Conservation (phyloP, 257 asterid genomes). For the Ajuga chamaepitys region DNA sequence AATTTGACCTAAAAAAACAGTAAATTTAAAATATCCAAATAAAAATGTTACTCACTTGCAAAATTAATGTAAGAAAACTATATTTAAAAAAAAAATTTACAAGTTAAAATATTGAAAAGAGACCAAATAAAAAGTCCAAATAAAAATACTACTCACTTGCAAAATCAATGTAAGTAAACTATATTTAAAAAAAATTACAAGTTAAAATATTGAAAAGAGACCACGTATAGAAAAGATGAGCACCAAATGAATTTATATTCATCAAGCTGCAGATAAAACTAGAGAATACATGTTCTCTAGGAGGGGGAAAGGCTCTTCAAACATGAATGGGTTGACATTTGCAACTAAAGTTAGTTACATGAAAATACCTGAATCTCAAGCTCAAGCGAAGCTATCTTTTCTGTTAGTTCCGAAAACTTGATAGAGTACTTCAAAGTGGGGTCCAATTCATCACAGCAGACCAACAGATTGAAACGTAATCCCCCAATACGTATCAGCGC, state of each 20-base stretch:
- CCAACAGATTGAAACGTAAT: slow-evolving; percentile 70
- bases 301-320: neutral
- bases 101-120: neutral
- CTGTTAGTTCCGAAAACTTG: slow-evolving; percentile 51
- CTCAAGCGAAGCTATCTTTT: slow-evolving; percentile 67
- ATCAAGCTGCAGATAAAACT: neutral
- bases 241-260: neutral
- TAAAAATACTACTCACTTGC: neutral
- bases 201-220: neutral
- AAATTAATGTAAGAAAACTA: neutral
- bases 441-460: slow-evolving; percentile 60
- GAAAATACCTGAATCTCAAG: slow-evolving; percentile 62
- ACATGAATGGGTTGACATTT: neutral
- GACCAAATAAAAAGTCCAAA: neutral
- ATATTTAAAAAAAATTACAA: neutral
- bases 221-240: neutral
- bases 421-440: slow-evolving; percentile 67
- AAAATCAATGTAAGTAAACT: neutral
- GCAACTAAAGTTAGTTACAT: neutral
- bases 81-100: neutral
- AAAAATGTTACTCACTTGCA: neutral
- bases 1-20: neutral
- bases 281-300: neutral
- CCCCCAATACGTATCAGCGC: slow-evolving; percentile 61
- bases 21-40: neutral